Evolutionary conservation across 1,284 basidiomycete genomes (phyloP), one percentile per base, ranked within the genome.

Genomic region (Schizophyllum commune): DNA sequence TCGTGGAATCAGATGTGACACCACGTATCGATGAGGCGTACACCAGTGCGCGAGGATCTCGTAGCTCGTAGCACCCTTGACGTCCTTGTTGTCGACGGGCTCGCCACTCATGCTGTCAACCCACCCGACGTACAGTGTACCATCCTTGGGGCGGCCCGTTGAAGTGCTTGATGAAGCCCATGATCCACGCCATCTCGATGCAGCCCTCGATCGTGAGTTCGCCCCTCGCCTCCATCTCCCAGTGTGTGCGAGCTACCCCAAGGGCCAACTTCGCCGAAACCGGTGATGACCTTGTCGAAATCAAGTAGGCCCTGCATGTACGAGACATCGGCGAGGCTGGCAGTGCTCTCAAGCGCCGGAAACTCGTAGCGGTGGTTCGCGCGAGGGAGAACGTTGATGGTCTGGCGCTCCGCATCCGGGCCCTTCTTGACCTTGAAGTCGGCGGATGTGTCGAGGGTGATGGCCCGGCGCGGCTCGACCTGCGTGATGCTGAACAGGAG

Each of bases 401-500:
- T 95, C 76, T 98, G 94, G 57, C 94, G 87, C 75, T 99, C 96
- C 32, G 94, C 95, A 69, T 96, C 94, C 20, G 86, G 85, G 54
- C 96, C 96, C 69, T 96, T 92, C 73, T 90, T 83, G 67, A 90
- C 80, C 77, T 94, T 92, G 86, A 94, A 98, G 75, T 99, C 96
- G 51, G 93, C 90, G 17, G 94, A 86, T 74, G 95, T 98, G 75
- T 99, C 96, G 61, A 92, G 85, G 58, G 94, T 84, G 67, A 99
- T 91, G 19, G 96, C 94, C 60, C 93, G 92, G 66, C 96, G 94
- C 62, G 96, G 96, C 73, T 99, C 96, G 61, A 99, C 96, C 75
- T 99, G 97, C n/a, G 96, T 97, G 71, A 98, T 96, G 74, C 96
- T 98, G 83, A 98, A 98, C 59, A 99, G 84, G n/a, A 98, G 86